phyloP scores from a whole-genome alignment of 306 rosid genomes.

The Senna siamea region DNA sequence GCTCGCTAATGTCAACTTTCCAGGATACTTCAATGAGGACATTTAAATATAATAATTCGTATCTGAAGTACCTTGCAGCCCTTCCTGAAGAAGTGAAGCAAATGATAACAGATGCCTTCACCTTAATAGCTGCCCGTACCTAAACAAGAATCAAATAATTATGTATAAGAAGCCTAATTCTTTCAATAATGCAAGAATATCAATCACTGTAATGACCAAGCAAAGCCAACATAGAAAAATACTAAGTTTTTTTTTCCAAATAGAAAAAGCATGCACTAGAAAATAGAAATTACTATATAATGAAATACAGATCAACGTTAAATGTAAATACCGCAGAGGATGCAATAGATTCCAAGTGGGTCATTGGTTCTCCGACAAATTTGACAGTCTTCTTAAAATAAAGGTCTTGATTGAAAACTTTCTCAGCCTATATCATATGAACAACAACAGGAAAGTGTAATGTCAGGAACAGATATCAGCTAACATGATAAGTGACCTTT shows the following conservation, averaged over 20 bases:
- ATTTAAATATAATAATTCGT: constrained; percentile 7
- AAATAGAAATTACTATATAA: constrained; percentile 31
- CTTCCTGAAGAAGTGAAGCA: constrained; percentile 99
- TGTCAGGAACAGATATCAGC: constrained; percentile 32
- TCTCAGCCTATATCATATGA: constrained; percentile 62
- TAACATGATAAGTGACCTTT: constrained; percentile 34
- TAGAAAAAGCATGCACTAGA: constrained; percentile 4
- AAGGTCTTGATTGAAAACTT: constrained; percentile 96
- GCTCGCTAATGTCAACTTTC: constrained; percentile 7
- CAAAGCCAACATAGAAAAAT: constrained; percentile 24
- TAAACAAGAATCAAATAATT: constrained; percentile 42
- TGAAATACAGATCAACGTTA: constrained; percentile 15
- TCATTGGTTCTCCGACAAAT: constrained; percentile 96
- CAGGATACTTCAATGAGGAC: constrained; percentile 22
- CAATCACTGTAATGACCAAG: constrained; percentile 22
- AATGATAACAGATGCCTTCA: constrained; percentile 95
- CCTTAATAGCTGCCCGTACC: constrained; percentile 99
- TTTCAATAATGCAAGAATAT: constrained; percentile 25
- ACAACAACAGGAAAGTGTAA: constrained; percentile 33
- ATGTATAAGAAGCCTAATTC: constrained; percentile 30
- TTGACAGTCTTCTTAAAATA: constrained; percentile 92
- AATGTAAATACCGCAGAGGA: constrained; percentile 81
- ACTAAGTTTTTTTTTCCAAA: background rate
- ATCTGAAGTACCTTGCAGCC: constrained; percentile 80
- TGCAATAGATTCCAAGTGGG: constrained; percentile 98